Percentiles rank a stretch among this genome's conserved stretches.
phyloP scores from a whole-genome alignment of 1,284 basidiomycete species.

The Caloboletus firmus region DNA sequence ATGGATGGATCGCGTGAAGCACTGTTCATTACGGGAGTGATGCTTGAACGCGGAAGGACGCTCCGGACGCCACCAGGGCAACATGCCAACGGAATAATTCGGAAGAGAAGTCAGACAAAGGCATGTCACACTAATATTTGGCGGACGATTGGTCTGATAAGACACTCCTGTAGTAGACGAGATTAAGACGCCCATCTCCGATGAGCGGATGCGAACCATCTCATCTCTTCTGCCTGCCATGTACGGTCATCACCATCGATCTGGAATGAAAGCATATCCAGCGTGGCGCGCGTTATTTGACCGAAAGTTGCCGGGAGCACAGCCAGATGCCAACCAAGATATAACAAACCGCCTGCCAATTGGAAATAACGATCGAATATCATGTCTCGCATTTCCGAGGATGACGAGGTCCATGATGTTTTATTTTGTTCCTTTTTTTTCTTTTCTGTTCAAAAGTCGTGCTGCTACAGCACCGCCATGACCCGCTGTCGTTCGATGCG shows the following conservation, averaged over 20 bases:
- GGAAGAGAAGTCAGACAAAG: conserved; percentile 1
- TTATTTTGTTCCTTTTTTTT: not conserved
- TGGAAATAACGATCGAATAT: conserved; percentile 11
- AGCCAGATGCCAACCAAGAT: not conserved
- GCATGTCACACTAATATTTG: conserved; percentile 1
- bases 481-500: not conserved
- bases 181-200: conserved; percentile 14
- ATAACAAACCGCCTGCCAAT: conserved; percentile 2
- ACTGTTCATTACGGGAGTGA: conserved; percentile 19
- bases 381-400: conserved; percentile 30
- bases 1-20: conserved; percentile 17
- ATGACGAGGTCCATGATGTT: conserved; percentile 3
- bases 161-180: conserved; percentile 4
- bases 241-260: not conserved
- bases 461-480: not conserved
- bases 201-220: not conserved
- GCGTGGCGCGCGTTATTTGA: not conserved
- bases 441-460: not conserved
- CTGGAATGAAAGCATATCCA: not conserved
- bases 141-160: conserved; percentile 11
- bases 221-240: not conserved
- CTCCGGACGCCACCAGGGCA: conserved; percentile 9
- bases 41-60: not conserved
- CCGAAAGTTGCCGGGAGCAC: not conserved
- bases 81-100: conserved; percentile 3